Conservation (phyloP, 2,329 filamentous ascomycete species). For the Aspergillus quadrilineatus region DNA sequence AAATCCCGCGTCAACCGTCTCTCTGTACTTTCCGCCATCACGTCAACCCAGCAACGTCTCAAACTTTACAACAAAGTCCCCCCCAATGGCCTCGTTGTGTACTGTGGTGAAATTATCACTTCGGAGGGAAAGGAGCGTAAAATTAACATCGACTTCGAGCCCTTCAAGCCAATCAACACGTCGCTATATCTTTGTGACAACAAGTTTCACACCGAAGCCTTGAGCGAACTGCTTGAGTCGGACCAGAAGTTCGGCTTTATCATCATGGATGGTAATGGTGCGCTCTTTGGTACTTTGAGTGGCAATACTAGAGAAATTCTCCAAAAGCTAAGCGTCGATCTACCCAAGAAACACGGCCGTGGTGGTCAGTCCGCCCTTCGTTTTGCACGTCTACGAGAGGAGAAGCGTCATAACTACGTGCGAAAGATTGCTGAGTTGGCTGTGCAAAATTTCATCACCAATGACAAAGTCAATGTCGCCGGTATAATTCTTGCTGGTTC, state of each 20-base stretch:
- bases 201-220: slow-evolving; percentile 97
- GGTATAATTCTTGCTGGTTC: slow-evolving; percentile 94
- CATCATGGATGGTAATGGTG: slow-evolving; percentile 99
- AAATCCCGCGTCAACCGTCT: slow-evolving; percentile 99
- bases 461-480: slow-evolving; percentile 96
- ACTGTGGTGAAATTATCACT: slow-evolving; percentile 99
- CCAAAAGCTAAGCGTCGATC: slow-evolving; percentile 97
- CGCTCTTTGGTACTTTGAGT: slow-evolving; percentile 92
- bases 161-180: slow-evolving; percentile 99
- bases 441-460: slow-evolving; percentile 98
- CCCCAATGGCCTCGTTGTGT: slow-evolving; percentile 94
- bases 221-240: slow-evolving; percentile 95
- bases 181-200: slow-evolving; percentile 99
- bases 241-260: slow-evolving; percentile 99
- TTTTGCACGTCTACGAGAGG: slow-evolving; percentile 98
- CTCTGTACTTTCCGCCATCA: slow-evolving; percentile 96
- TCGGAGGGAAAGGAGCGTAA: slow-evolving; percentile 98
- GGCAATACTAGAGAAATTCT: slow-evolving; percentile 96
- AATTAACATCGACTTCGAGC: slow-evolving; percentile 99
- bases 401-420: slow-evolving; percentile 99
- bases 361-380: slow-evolving; percentile 99
- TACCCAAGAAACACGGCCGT: slow-evolving; percentile 99
- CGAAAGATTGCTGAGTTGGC: slow-evolving; percentile 97
- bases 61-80: slow-evolving; percentile 99
- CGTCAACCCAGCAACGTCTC: slow-evolving; percentile 96